Evolutionary conservation across 768 basidiomycete species (phyloP).

Genomic region (Tulasnella sp.): DNA sequence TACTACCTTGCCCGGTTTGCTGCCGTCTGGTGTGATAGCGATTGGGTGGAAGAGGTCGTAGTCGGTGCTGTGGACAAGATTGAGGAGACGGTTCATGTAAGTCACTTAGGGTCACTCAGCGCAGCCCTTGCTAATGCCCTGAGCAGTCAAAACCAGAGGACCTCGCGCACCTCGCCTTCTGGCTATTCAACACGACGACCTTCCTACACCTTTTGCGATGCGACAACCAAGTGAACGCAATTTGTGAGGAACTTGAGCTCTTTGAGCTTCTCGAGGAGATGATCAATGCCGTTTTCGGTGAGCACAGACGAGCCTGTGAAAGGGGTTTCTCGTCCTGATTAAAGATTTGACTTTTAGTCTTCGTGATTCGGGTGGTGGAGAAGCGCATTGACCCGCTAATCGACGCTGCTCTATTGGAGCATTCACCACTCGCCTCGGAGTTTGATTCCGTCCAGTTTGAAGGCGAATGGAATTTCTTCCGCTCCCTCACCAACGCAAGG

Average conservation of each 20-base stretch:
- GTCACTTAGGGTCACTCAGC: constrained; percentile 30
- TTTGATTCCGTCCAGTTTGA: constrained; percentile 85
- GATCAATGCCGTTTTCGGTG: constrained; percentile 90
- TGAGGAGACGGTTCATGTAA: constrained; percentile 85
- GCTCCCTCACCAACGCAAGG: constrained; percentile 47
- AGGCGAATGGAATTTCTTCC: constrained; percentile 88
- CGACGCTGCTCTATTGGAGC: constrained; percentile 75
- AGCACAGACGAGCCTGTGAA: constrained; percentile 20
- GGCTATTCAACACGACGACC: constrained; percentile 86
- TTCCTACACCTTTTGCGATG: constrained; percentile 89
- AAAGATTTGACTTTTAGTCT: constrained; percentile 48
- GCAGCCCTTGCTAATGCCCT: neutral
- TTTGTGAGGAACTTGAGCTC: constrained; percentile 76
- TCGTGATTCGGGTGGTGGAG: constrained; percentile 89
- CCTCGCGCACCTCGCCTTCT: constrained; percentile 79
- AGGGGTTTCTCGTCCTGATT: neutral
- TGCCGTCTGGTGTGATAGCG: constrained; percentile 79
- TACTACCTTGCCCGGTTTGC: constrained; percentile 92
- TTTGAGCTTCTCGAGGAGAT: constrained; percentile 85
- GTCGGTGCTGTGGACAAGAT: constrained; percentile 87
- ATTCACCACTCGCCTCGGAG: constrained; percentile 65
- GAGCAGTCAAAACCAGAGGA: constrained; percentile 73
- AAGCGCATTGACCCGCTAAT: constrained; percentile 78
- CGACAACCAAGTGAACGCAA: constrained; percentile 65
- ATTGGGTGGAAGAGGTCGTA: constrained; percentile 88